A percentile compares a stretch with the other conserved stretches of the same genome.
These are phyloP conservation scores for Amphirosellinia nigrospora DNA, from an alignment of 495 filamentous ascomycete species.

Conservation along the genomic window DNA sequence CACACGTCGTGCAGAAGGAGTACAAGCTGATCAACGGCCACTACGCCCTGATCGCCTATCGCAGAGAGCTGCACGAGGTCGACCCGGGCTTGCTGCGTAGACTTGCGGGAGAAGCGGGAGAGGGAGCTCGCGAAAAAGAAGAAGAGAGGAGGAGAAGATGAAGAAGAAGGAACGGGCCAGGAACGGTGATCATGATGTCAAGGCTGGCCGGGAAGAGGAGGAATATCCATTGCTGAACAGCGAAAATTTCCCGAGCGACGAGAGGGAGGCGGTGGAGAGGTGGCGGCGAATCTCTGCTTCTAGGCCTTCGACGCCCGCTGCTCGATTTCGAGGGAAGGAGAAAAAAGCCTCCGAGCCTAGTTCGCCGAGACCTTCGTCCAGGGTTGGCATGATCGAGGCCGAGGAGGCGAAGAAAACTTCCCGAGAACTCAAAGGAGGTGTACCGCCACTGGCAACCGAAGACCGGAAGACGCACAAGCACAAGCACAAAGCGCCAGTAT, in stretches of 20 bases:
- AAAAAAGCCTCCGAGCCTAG: background rate
- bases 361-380: background rate
- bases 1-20: slow-evolving; percentile 7
- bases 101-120: background rate
- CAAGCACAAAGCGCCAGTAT: background rate
- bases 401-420: background rate
- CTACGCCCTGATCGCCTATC: background rate
- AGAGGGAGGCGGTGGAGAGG: background rate
- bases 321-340: background rate
- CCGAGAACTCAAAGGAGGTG: background rate
- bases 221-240: too few relatives aligned
- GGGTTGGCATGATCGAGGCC: background rate
- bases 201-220: too few relatives aligned
- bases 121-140: background rate
- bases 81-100: background rate
- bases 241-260: background rate
- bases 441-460: background rate
- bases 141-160: background rate
- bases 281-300: background rate
- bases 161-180: background rate
- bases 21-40: slow-evolving; percentile 12
- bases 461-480: background rate
- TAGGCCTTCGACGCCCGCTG: background rate
- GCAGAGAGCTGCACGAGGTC: background rate
- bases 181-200: background rate